Percentiles rank a stretch among this genome's conserved stretches.
These are phyloP conservation scores for Dichotomocladium elegans DNA, from an alignment of 371 early-diverging fungal species.

Conservation along the genomic window DNA sequence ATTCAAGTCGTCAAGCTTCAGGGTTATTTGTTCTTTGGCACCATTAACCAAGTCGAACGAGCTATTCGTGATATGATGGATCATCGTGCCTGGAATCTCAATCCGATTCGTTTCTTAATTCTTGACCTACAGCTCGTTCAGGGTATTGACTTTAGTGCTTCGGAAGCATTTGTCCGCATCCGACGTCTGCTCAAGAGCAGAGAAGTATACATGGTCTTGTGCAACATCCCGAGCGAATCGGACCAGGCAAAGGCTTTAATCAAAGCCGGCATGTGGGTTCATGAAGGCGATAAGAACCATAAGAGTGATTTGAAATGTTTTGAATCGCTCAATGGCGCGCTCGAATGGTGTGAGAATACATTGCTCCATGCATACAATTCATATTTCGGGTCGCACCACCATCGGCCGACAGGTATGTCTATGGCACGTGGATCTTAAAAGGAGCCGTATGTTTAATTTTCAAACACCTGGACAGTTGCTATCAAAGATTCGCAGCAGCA, in stretches of 20 bases:
- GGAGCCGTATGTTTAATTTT: no score
- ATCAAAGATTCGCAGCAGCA: conserved; percentile 5
- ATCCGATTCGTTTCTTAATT: conserved; percentile 79
- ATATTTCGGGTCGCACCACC: conserved; percentile 51
- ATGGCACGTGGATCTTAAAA: no score
- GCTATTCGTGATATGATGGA: conserved; percentile 66
- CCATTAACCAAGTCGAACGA: conserved; percentile 82
- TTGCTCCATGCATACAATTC: conserved; percentile 53
- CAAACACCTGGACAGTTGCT: background rate
- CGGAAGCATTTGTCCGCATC: conserved; percentile 90
- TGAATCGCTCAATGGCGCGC: conserved; percentile 75
- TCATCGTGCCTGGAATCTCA: conserved; percentile 60
- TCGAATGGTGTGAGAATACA: conserved; percentile 95
- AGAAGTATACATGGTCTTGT: conserved; percentile 82
- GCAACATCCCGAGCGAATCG: conserved; percentile 62
- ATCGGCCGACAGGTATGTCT: no score
- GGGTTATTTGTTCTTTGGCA: conserved; percentile 94
- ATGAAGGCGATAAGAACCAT: conserved; percentile 25
- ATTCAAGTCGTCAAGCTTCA: conserved; percentile 87
- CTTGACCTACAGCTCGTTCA: conserved; percentile 86
- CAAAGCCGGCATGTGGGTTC: conserved; percentile 74
- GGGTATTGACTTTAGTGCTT: conserved; percentile 93
- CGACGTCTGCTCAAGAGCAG: conserved; percentile 67
- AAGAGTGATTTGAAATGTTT: conserved; percentile 66
- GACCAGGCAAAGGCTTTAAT: conserved; percentile 73